Conservation (phyloP, 768 basidiomycete genomes). For the Macrocybe gigantea region DNA sequence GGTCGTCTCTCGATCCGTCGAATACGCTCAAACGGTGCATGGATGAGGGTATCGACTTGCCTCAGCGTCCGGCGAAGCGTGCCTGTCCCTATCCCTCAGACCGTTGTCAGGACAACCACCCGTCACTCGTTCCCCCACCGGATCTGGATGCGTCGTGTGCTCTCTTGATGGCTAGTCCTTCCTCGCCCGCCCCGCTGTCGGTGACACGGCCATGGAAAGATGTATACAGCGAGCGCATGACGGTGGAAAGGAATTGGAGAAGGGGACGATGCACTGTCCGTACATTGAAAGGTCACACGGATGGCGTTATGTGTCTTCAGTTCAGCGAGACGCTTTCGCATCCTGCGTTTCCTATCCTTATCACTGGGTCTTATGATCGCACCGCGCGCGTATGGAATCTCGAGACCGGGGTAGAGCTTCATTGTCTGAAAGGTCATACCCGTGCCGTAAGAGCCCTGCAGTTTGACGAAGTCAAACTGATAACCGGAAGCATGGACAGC, state of each 20-base stretch:
- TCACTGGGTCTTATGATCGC: constrained; percentile 96
- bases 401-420: constrained; percentile 81
- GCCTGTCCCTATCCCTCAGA: constrained; percentile 19
- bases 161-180: constrained; percentile 25
- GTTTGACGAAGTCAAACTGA: constrained; percentile 92
- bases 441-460: constrained; percentile 89
- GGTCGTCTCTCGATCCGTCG: constrained; percentile 14
- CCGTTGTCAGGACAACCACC: not conserved
- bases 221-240: constrained; percentile 96
- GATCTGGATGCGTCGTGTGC: constrained; percentile 10
- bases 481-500: constrained; percentile 95
- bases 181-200: constrained; percentile 21
- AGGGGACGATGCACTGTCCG: constrained; percentile 84
- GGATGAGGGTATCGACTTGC: constrained; percentile 19
- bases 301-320: constrained; percentile 97
- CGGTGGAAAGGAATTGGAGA: constrained; percentile 96
- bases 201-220: constrained; percentile 94
- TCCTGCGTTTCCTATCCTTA: constrained; percentile 87
- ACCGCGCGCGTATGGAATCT: constrained; percentile 96
- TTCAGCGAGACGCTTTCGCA: constrained; percentile 81
- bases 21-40: constrained; percentile 31
- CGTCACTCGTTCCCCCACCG: constrained; percentile 1
- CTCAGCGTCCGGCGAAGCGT: constrained; percentile 33
- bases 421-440: constrained; percentile 83
- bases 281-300: constrained; percentile 87